Base-by-base conservation (phyloP, 2,329 filamentous ascomycete species). In the Neonectria hederae region DNA sequence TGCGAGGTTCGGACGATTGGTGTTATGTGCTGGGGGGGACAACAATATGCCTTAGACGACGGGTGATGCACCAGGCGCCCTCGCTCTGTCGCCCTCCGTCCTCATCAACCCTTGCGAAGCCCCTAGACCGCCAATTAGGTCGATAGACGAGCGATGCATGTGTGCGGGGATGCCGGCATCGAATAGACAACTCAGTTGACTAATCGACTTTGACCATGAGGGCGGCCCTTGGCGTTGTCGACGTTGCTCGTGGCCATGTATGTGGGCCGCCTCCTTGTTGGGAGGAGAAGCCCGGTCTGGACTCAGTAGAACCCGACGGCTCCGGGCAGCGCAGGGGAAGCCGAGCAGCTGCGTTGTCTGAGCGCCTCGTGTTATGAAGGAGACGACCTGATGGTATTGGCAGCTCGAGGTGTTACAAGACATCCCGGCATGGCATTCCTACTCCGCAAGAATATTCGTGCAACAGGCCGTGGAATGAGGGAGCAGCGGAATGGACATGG, bases 71-170 rank as follows among this genome's bases (percentile, higher is more conserved):
- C 28, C 32, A 49, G 24, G 28, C 51, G 28, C 51, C 30, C 54
- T 63, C 54, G n/a, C 11, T 30, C 24, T 22, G 35, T 28, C 17
- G 45, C 22, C 45, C 28, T 51, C 46, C 9, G 17, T n/a, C 38
- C 48, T 45, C 6, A 21, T 45, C 46, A 48, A 59, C 46, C 35
- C 46, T 19, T 14, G 56, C 56, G 17, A 19, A 32, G 32, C 32
- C 51, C 32, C 32, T 22, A 19, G 45, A n/a, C 32, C 9, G 14
- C 45, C 21, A 19, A 11, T 17, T 22, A 26, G 55, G 45, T n/a
- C 59, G 55, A 59, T 65, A 55, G 28, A 59, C 59, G 54, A 62
- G 59, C 42, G 55, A 51, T 57, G 53, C 48, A 56, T n/a, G 48
- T n/a, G 26, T 65, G 59, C 51, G 63, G 63, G 63, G 63, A 43